Conservation (phyloP, 371 early-diverging fungal genomes). For the Mucor piriformis region DNA sequence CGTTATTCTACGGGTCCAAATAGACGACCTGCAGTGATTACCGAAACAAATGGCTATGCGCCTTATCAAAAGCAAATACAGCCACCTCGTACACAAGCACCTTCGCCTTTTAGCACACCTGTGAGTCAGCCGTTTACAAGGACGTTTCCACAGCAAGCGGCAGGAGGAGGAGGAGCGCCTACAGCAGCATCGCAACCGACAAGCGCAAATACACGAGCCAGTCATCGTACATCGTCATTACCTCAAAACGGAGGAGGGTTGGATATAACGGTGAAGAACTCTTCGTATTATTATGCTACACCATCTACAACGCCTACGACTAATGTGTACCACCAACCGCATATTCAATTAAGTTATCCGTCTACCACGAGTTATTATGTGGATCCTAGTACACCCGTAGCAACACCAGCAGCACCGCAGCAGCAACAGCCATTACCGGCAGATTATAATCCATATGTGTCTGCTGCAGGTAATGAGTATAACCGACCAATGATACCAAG, state of each 20-base stretch:
- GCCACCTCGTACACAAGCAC: slow-evolving; percentile 15
- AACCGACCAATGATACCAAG: slow-evolving; percentile 14
- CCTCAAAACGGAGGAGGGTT: slow-evolving; percentile 2
- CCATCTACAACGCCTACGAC: slow-evolving; percentile 18
- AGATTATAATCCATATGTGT: slow-evolving; percentile 19
- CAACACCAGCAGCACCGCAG: not conserved
- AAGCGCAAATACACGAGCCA: slow-evolving; percentile 1
- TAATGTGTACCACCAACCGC: not conserved
- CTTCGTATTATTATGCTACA: slow-evolving; percentile 18
- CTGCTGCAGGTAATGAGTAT: slow-evolving; percentile 1
- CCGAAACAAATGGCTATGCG: slow-evolving; percentile 10
- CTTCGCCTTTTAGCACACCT: slow-evolving; percentile 6
- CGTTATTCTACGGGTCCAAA: slow-evolving; percentile 5
- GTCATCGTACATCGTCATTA: slow-evolving; percentile 20
- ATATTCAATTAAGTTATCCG: slow-evolving; percentile 1
- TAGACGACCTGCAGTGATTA: slow-evolving; percentile 6
- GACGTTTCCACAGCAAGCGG: not conserved
- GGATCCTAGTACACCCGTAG: not conserved
- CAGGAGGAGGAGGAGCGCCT: no score
- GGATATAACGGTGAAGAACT: slow-evolving; percentile 7
- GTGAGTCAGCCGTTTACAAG: not conserved
- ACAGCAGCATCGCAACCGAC: not conserved
- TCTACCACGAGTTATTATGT: slow-evolving; percentile 12
- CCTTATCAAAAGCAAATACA: slow-evolving; percentile 28
- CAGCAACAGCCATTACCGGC: not conserved